Percentiles rank a stretch among this genome's conserved stretches.
Evolutionary conservation across 2,329 filamentous ascomycete genomes (phyloP).

Genomic region (Xylariaceae sp.): DNA sequence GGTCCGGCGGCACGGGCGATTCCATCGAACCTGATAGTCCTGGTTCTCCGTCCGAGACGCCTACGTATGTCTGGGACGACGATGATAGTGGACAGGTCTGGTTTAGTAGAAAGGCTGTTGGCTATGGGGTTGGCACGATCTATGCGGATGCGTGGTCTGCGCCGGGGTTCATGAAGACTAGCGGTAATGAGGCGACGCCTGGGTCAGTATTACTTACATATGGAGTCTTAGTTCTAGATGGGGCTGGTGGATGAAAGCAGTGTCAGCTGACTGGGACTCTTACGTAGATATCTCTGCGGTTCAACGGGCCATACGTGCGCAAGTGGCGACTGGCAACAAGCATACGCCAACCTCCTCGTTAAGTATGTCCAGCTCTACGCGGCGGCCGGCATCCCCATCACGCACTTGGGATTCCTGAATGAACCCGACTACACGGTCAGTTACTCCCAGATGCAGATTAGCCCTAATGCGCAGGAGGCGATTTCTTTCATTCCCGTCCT

Average conservation of each 20-base stretch:
- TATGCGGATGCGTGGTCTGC: constrained; percentile 45
- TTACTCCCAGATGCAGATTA: constrained; percentile 35
- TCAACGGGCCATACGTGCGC: constrained; percentile 26
- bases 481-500: background rate
- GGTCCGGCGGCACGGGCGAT: constrained; percentile 21
- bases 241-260: too few relatives aligned
- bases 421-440: constrained; percentile 37
- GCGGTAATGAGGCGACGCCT: constrained; percentile 23
- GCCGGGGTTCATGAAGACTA: constrained; percentile 46
- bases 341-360: constrained; percentile 45
- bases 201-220: constrained; percentile 23
- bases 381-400: constrained; percentile 39
- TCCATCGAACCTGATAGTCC: constrained; percentile 41
- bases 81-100: constrained; percentile 48
- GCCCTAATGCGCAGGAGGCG: constrained; percentile 30
- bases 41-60: constrained; percentile 37
- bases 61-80: constrained; percentile 42
- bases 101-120: constrained; percentile 44
- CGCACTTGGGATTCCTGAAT: constrained; percentile 45
- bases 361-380: constrained; percentile 45
- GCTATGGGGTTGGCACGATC: constrained; percentile 36
- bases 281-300: background rate
- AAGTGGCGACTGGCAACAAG: constrained; percentile 42
- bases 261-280: background rate
- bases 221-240: background rate